phyloP scores from a whole-genome alignment of 2,329 filamentous ascomycete genomes.

The Xylariaceae sp. region DNA sequence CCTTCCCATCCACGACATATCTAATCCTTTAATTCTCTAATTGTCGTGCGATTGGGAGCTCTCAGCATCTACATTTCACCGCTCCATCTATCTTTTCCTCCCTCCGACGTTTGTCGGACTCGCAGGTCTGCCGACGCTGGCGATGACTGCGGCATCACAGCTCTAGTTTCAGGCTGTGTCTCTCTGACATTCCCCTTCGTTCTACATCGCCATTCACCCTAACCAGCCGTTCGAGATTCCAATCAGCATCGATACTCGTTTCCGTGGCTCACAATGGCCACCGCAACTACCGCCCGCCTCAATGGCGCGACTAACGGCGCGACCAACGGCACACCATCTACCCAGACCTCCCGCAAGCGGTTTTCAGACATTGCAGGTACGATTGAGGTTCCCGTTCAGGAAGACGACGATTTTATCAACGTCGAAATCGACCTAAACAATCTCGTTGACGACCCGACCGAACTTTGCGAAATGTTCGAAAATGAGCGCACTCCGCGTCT shows the following conservation, averaged over 20 bases:
- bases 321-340: constrained; percentile 35
- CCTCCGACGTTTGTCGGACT: background rate
- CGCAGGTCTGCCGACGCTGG: constrained; percentile 11
- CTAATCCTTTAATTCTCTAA: background rate
- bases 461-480: constrained; percentile 90
- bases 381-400: constrained; percentile 62
- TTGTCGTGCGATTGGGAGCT: background rate
- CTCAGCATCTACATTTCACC: background rate
- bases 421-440: constrained; percentile 93
- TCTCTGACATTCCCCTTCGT: constrained; percentile 14
- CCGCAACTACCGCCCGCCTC: constrained; percentile 32
- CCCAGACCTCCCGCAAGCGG: constrained; percentile 45
- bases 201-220: background rate
- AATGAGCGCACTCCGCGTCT: constrained; percentile 86
- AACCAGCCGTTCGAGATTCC: constrained; percentile 1
- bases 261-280: constrained; percentile 34
- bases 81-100: background rate
- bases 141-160: constrained; percentile 12
- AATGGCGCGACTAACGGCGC: constrained; percentile 43
- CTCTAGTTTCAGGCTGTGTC: constrained; percentile 13
- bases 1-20: background rate
- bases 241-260: background rate
- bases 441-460: constrained; percentile 86
- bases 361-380: constrained; percentile 61
- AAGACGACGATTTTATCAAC: constrained; percentile 61